Percentiles rank a stretch among this genome's conserved stretches.
These are phyloP conservation scores for Rhizopogon vinicolor DNA, from an alignment of 768 basidiomycete species.

Conservation along the genomic window DNA sequence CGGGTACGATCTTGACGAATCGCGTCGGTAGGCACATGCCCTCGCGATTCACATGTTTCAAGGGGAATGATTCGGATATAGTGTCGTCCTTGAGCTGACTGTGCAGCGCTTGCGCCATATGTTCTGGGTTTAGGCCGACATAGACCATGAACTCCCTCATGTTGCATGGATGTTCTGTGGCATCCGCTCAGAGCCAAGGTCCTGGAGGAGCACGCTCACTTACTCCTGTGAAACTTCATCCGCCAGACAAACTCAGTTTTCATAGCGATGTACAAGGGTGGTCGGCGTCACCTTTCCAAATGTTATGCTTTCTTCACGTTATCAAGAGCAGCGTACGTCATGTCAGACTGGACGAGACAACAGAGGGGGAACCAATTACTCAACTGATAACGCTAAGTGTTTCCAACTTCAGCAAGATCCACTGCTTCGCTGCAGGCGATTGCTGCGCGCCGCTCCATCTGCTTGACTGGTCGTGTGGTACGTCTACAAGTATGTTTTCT, in stretches of 20 bases:
- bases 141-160: conserved; percentile 80
- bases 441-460: conserved; percentile 74
- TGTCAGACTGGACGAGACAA: conserved; percentile 3
- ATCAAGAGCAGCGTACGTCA: conserved; percentile 3
- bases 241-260: background rate
- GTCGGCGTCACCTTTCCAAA: conserved; percentile 65
- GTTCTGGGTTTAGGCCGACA: conserved; percentile 58
- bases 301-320: conserved; percentile 55
- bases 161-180: conserved; percentile 76
- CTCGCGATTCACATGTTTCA: conserved; percentile 50
- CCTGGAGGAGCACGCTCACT: background rate
- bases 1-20: conserved; percentile 70
- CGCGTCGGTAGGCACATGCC: conserved; percentile 59
- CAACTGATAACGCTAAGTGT: conserved; percentile 61
- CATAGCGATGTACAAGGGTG: background rate
- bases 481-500: conserved; percentile 64
- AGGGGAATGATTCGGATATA: conserved; percentile 56
- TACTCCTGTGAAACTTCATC: conserved; percentile 24
- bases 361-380: conserved; percentile 21
- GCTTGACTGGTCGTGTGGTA: conserved; percentile 58
- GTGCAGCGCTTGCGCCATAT: conserved; percentile 65
- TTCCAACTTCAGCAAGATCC: conserved; percentile 66
- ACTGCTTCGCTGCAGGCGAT: conserved; percentile 53
- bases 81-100: conserved; percentile 62
- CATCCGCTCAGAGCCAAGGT: conserved; percentile 3